Evolutionary conservation across 768 basidiomycete species (phyloP).

Genomic region (Russula foetens): DNA sequence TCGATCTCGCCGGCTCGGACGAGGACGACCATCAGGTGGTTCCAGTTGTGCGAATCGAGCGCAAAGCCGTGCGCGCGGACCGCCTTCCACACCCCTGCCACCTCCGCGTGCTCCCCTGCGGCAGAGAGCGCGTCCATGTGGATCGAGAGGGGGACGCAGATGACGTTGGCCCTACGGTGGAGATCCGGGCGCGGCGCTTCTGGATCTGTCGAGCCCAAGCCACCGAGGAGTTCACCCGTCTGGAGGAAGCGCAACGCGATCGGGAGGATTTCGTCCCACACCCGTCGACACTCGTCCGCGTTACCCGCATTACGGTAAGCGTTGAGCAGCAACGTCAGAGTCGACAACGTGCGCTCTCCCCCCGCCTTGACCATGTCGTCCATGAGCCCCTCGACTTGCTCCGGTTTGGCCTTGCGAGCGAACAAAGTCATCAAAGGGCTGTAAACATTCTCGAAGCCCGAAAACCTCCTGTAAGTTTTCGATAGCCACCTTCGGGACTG

Average conservation of each 20-base stretch:
- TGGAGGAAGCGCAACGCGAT: constrained; percentile 41
- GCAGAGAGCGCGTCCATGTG: constrained; percentile 69
- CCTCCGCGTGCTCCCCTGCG: constrained; percentile 49
- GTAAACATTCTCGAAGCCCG: constrained; percentile 47
- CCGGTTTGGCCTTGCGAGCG: constrained; percentile 33
- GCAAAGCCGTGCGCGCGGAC: constrained; percentile 56
- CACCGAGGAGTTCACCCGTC: constrained; percentile 29
- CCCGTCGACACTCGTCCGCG: constrained; percentile 41
- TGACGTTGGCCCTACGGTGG: constrained; percentile 40
- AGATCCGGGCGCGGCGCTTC: constrained; percentile 3
- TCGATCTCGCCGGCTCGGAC: constrained; percentile 75
- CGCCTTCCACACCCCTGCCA: constrained; percentile 59
- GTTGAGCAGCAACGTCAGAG: constrained; percentile 60
- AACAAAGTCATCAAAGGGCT: constrained; percentile 53
- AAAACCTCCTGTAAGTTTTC: constrained; percentile 31
- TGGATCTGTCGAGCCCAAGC: constrained; percentile 19
- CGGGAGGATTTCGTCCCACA: constrained; percentile 66
- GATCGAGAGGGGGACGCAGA: constrained; percentile 74
- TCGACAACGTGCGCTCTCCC: constrained; percentile 48
- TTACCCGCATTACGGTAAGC: constrained; percentile 57
- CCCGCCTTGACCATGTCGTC: constrained; percentile 46
- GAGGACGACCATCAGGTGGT: constrained; percentile 67
- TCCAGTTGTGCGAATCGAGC: constrained; percentile 91
- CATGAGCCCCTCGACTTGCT: constrained; percentile 51
- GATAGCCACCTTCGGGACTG: constrained; percentile 34